Percentiles rank a stretch among this genome's conserved stretches.
phyloP scores from a whole-genome alignment of 495 filamentous ascomycete genomes.

The Penicillium subrubescens region DNA sequence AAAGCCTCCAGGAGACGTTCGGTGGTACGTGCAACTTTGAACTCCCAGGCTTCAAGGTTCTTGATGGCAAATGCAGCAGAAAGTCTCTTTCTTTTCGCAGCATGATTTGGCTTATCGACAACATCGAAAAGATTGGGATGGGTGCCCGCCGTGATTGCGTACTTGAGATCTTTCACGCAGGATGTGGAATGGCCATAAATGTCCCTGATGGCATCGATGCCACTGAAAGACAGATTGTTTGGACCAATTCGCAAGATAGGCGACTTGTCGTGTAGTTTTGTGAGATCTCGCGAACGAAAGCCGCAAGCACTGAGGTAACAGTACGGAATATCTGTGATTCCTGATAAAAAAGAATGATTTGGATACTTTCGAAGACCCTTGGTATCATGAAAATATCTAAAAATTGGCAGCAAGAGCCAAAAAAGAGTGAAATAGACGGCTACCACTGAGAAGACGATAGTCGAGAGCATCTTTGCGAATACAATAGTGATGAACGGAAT shows the following conservation, averaged over 20 bases:
- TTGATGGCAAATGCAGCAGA: slow-evolving; percentile 50
- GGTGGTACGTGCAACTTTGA: slow-evolving; percentile 47
- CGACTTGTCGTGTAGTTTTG: slow-evolving; percentile 35
- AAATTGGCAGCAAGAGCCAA: slow-evolving; percentile 20
- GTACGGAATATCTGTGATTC: slow-evolving; percentile 41
- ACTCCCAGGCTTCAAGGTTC: slow-evolving; percentile 49
- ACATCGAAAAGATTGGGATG: slow-evolving; percentile 43
- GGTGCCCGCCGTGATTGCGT: slow-evolving; percentile 36
- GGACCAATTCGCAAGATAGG: slow-evolving; percentile 50
- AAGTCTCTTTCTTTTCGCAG: slow-evolving; percentile 42
- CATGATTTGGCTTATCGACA: slow-evolving; percentile 37
- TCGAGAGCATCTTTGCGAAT: not conserved
- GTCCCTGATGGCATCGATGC: slow-evolving; percentile 43
- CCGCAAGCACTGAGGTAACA: slow-evolving; percentile 25
- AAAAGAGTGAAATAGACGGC: slow-evolving; percentile 29
- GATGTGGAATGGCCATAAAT: slow-evolving; percentile 53
- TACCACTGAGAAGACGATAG: not conserved
- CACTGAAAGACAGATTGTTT: slow-evolving; percentile 47
- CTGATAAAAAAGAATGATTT: slow-evolving; percentile 33
- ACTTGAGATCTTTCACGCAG: slow-evolving; percentile 47
- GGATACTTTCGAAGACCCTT: slow-evolving; percentile 44
- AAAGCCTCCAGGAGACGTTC: slow-evolving; percentile 27
- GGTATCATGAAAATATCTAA: slow-evolving; percentile 38
- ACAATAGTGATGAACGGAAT: not conserved
- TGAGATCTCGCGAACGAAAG: slow-evolving; percentile 35